phyloP scores from a whole-genome alignment of 805 yeast genomes.

The Candida koratica region DNA sequence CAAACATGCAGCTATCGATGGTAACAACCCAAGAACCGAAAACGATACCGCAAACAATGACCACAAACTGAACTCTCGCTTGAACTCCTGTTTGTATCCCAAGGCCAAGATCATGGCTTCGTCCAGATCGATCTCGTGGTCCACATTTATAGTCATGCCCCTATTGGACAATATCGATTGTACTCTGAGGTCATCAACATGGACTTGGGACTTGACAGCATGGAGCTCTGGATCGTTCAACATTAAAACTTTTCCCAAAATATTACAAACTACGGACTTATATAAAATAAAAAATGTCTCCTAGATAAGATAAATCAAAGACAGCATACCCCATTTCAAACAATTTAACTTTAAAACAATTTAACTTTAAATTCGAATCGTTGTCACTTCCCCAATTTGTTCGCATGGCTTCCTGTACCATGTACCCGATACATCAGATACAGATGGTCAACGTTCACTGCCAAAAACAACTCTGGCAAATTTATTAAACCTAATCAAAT shows the following conservation, averaged over 20 bases:
- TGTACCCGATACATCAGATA: no score
- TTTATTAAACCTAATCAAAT: no score
- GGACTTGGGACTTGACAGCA: slow-evolving; percentile 23
- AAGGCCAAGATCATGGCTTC: slow-evolving; percentile 54
- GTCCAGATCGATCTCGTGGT: slow-evolving; percentile 45
- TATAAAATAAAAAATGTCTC: slow-evolving; percentile 1
- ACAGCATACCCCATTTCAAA: no score
- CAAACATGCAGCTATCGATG: slow-evolving; percentile 62
- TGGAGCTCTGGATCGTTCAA: slow-evolving; percentile 15
- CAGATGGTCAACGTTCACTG: no score
- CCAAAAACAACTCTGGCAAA: no score
- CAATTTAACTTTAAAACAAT: no score
- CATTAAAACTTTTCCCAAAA: not conserved
- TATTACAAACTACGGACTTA: slow-evolving; percentile 1
- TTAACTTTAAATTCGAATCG: no score
- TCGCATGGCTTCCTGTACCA: no score
- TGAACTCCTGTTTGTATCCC: slow-evolving; percentile 62
- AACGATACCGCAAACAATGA: slow-evolving; percentile 61
- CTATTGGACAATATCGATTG: slow-evolving; percentile 38
- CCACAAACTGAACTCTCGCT: slow-evolving; percentile 53
- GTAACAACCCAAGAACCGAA: slow-evolving; percentile 60
- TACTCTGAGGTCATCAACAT: slow-evolving; percentile 36
- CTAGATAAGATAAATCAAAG: slow-evolving; percentile 5
- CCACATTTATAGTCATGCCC: slow-evolving; percentile 39
- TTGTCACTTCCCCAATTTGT: no score